Base-by-base conservation (phyloP, 2,329 filamentous ascomycete species). In the Xylaria polymorpha region DNA sequence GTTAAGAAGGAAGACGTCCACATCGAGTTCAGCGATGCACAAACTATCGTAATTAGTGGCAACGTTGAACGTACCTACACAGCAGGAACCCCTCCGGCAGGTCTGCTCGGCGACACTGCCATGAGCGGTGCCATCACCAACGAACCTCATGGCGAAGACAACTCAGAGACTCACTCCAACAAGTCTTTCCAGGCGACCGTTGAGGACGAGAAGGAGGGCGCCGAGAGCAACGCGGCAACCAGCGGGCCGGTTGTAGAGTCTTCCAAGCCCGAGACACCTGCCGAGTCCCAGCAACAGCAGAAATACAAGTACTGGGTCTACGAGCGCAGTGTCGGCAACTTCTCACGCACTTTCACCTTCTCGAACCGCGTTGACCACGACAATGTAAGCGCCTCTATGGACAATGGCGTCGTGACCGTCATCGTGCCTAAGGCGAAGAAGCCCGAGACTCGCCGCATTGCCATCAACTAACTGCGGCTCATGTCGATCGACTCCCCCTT, bases 1-100 rank as follows among this genome's bases (percentile, higher is more conserved):
- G 84, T 94, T 74, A 87, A 87, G 71, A 92, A 93, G 82, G 89
- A 92, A 74, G 85, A 94, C 76, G 84, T 96, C 76, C 84, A 86
- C 78, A 92, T 95, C 77, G 92, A 95, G 77, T 95, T 94, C 85
- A 90, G 88, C 67, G 92, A 95, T 78, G 84, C 86, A 50, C 90
- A 92, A 82, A 94, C 91, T 18, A 83, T 95, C 51, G 85, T 88
- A 71, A 85, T 96, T 78, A 88, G 87, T 67, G 93, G 93, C 76
- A 88, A 85, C 72, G 86, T 89, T 65, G 92, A 94, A 81, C 87
- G 90, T 73, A 83, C 83, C 72, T 86, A 88, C 80, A 86, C 87
- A 68, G 81, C 88, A 46, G 87, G 87, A 67, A 84, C 83, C 9
- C 82, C 84, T 2, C 80, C 86, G 39, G 82, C 86, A 35, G 84